phyloP scores from a whole-genome alignment of 805 yeast genomes.

The Naumovozyma castellii region DNA sequence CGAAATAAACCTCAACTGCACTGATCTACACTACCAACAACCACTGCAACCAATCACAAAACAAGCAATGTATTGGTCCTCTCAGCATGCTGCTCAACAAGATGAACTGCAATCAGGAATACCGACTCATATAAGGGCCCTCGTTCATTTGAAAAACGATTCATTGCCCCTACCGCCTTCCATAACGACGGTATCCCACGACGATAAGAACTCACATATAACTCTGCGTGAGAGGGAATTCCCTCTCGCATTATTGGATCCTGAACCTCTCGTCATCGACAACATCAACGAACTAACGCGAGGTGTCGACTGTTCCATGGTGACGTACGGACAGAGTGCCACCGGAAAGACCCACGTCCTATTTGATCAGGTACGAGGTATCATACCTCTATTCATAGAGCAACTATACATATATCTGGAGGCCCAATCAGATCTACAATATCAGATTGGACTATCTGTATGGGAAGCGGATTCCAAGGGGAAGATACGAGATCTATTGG shows the following conservation, averaged over 20 bases:
- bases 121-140: background rate
- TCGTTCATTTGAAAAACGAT: background rate
- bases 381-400: background rate
- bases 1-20: too few species aligned
- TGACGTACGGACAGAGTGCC: slow-evolving; percentile 75
- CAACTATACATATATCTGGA: too few species aligned
- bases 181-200: background rate
- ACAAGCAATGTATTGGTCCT: background rate
- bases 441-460: background rate
- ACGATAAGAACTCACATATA: background rate
- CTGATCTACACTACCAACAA: too few species aligned
- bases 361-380: slow-evolving; percentile 41
- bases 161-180: background rate
- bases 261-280: slow-evolving; percentile 2
- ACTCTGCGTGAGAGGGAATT: too few species aligned
- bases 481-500: background rate
- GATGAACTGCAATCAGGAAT: background rate
- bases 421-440: too few species aligned
- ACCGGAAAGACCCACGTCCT: slow-evolving; percentile 70
- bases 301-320: slow-evolving; percentile 71
- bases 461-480: background rate
- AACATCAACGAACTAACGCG: slow-evolving; percentile 5
- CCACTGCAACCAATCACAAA: too few species aligned
- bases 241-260: background rate
- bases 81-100: background rate